Base-by-base conservation (phyloP, 805 yeast species). In the Starmerella geochares region DNA sequence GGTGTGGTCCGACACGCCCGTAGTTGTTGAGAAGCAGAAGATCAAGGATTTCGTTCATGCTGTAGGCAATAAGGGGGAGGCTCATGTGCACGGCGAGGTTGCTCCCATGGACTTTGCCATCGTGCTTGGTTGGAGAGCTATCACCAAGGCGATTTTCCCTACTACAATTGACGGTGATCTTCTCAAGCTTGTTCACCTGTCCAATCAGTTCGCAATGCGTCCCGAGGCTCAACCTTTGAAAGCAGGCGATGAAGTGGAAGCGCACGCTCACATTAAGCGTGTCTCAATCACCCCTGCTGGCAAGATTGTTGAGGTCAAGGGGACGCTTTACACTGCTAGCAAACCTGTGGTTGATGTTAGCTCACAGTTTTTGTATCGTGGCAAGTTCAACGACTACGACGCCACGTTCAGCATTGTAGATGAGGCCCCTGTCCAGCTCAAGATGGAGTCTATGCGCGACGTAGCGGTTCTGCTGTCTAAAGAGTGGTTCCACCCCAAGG, bases 91-190 rank as follows among this genome's bases (percentile, higher is more conserved):
- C 52, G 83, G 85, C 68, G 77, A 76, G 56, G 59, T 54, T 11
- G 98, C 97, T 44, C 99, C 99, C 63, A 90, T 92, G 97, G 99
- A 92, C 73, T 92, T 88, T 65, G 97, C 98, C 45, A 92, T 92
- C 67, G 96, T 92, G 51, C 79, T 88, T 60, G 97, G 98, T 41
- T 92, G 99, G 99, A 83, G 83, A 72, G 94, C 96, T 46, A 90
- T 92, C 65, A 90, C 92, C 73, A 86, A 84, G 73, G 88, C 96
- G n/a, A 85, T 92, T 60, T 92, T 92, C 92, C 98, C 98, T 49
- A 78, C 79, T 65, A 79, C 81, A 55, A 94, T 92, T 62, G 97
- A 94, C 67, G 98, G 98, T 70, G 98, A 92, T 67, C 75, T 92
- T 64, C 75, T 92, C 71, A 83, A 82, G 67, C 77, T 92, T 63